Base-by-base conservation (phyloP, 768 basidiomycete species). In the Tephrocybe sp. region DNA sequence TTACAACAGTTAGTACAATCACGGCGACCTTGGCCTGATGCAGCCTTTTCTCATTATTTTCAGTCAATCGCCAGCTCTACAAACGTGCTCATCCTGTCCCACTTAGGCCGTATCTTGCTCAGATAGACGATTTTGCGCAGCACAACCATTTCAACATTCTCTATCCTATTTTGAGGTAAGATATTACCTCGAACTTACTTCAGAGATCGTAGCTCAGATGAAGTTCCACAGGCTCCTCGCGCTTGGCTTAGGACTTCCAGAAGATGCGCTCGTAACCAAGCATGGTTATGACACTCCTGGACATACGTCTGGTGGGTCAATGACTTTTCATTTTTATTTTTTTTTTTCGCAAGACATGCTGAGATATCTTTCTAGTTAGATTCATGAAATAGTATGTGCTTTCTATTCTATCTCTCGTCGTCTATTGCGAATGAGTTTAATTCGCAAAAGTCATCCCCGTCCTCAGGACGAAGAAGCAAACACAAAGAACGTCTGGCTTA, bases 1-100 rank as follows among this genome's bases (percentile, higher is more conserved):
- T 51, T 85, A 86, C 59, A 82, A 80, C 55, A 72, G 84, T 85
- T 52, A 52, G 76, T 54, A 5, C 5, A 26, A 17, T 23, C 17
- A 13, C 22, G 23, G 34, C 31, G 12, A 30, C 16, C 7, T 39
- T n/a, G n/a, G n/a, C n/a, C n/a, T n/a, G n/a, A n/a, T n/a, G n/a
- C n/a, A n/a, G 14, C 34, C 22, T n/a, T 6, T 35, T 30, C 41
- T 43, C 30, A 44, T 34, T 20, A 23, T 31, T 47, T 12, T 45
- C n/a, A 75, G 72, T 73, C 17, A 62, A 72, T 48, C 61, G 65
- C 38, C 56, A 68, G 41, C 61, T 72, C 7, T 60, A 39, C 7
- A 66, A 65, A 31, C 66, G 68, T 16, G 45, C 49, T 2, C 72
- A 75, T 50, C 74, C 73, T 1, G 53, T 59, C 30, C 61, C 67